Base-by-base conservation (phyloP, 2,329 filamentous ascomycete genomes). In the Fonsecaea multimorphosa region DNA sequence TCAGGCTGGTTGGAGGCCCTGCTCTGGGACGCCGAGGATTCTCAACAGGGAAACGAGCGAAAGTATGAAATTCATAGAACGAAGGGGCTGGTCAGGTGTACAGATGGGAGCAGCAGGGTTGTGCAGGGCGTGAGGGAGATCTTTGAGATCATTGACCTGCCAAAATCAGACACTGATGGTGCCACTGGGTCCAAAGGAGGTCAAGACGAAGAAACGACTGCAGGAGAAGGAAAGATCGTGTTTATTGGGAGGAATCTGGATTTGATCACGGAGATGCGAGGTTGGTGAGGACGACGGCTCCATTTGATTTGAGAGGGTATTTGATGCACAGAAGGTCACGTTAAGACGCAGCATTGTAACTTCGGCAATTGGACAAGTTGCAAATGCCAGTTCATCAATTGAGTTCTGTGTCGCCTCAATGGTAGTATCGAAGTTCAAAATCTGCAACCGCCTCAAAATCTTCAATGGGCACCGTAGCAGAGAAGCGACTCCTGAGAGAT, bases 91-190 rank as follows among this genome's bases (percentile, higher is more conserved):
- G 77, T 98, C 6, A 29, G 36, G 16, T 61, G 52, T 46, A 74
- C 80, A 0, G 83, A 89, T 61, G 92, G 91, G 0, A 80, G 82
- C 0, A 80, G 87, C 51, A 91, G 92, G 75, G 87, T 98, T 69
- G 83, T 98, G 7, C 95, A 99, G 77, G 95, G 93, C 1, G 95
- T 99, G 0, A 83, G 94, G 60, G 94, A 97, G 72, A 86, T 98
- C 16, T 99, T 98, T 76, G 95, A 99, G 73, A 90, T 98, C 27
- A 86, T 92, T 27, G 92, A 97, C 70, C 14, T 63, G 1, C 63
- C 67, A 16, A 56, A 61, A 7, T 6, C 63, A 12, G 81, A 65
- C 53, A 71, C 73, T 14, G 72, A 75, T 40, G 40, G 5, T 27
- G 38, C 52, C n/a, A 64, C 66, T 5, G 24, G 24, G 24, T 2